phyloP scores from a whole-genome alignment of 495 filamentous ascomycete species.

The Usnea hakonensis region DNA sequence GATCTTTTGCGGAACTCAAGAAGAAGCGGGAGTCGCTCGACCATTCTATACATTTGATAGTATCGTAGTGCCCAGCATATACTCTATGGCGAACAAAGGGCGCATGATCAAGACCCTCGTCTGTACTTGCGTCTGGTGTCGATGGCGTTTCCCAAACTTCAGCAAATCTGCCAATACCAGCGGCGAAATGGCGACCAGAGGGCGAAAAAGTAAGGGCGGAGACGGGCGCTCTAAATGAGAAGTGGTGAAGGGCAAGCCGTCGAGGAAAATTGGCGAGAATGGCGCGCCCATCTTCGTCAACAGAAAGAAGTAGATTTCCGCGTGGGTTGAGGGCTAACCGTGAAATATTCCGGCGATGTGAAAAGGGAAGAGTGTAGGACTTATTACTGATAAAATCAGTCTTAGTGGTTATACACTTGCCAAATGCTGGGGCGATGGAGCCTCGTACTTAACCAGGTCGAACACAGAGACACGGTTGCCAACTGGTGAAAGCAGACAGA shows the following conservation, averaged over 20 bases:
- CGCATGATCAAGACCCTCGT: slow-evolving; percentile 87
- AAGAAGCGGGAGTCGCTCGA: slow-evolving; percentile 93
- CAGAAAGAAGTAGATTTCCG: slow-evolving; percentile 81
- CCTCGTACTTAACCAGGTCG: slow-evolving; percentile 80
- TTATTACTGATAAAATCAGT: slow-evolving; percentile 61
- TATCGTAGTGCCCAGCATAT: slow-evolving; percentile 82
- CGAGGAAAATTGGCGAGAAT: slow-evolving; percentile 86
- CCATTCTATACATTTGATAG: slow-evolving; percentile 80
- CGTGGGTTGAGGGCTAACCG: slow-evolving; percentile 79
- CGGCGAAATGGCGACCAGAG: slow-evolving; percentile 82
- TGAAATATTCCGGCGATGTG: slow-evolving; percentile 87
- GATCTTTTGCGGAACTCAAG: slow-evolving; percentile 79
- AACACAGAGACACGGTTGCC: slow-evolving; percentile 94
- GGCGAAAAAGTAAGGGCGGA: slow-evolving; percentile 87
- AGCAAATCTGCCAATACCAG: slow-evolving; percentile 71
- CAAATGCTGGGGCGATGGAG: background rate
- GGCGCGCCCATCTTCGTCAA: slow-evolving; percentile 90
- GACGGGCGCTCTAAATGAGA: slow-evolving; percentile 79
- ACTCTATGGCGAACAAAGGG: slow-evolving; percentile 84
- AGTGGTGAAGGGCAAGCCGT: slow-evolving; percentile 79
- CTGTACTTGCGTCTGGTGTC: slow-evolving; percentile 63
- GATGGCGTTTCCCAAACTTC: slow-evolving; percentile 95
- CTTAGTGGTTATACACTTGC: background rate
- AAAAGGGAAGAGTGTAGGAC: slow-evolving; percentile 88
- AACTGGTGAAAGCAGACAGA: slow-evolving; percentile 90